phyloP scores from a whole-genome alignment of 2,329 filamentous ascomycete species.

The Pyrenophora tritici-repentis region DNA sequence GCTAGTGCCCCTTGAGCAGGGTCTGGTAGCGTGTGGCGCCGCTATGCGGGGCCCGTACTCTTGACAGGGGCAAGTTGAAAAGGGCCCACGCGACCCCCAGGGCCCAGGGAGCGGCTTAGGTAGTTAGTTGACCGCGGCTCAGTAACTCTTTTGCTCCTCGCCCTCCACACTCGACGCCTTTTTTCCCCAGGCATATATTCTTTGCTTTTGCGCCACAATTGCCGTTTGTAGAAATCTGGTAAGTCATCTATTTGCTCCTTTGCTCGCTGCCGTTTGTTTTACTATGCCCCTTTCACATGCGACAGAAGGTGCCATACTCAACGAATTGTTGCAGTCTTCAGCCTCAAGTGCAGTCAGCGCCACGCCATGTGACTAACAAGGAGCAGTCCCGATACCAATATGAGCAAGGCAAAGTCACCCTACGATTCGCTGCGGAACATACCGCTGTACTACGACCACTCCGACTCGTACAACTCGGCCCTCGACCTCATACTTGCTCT shows the following conservation, averaged over 20 bases:
- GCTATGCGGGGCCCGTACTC: constrained; percentile 17
- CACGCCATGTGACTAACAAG: constrained; percentile 10
- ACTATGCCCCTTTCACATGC: constrained; percentile 15
- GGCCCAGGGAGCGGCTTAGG: constrained; percentile 7
- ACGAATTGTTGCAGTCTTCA: constrained; percentile 1
- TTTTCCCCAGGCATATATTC: background rate
- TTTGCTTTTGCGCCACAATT: background rate
- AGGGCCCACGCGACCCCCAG: constrained; percentile 23
- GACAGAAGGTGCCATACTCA: background rate
- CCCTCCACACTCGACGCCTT: background rate
- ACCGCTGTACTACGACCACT: constrained; percentile 75
- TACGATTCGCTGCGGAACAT: constrained; percentile 60
- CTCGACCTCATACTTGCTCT: constrained; percentile 77
- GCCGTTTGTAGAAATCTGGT: background rate
- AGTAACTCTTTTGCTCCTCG: constrained; percentile 2
- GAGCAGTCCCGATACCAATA: constrained; percentile 17
- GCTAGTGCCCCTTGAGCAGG: constrained; percentile 12
- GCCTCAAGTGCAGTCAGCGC: background rate
- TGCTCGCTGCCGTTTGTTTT: background rate
- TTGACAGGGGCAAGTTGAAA: constrained; percentile 9
- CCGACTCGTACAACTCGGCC: constrained; percentile 78
- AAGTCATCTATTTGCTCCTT: background rate
- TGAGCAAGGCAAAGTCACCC: constrained; percentile 35
- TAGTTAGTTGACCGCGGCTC: constrained; percentile 4
- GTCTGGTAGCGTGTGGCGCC: constrained; percentile 13